Evolutionary conservation across 495 filamentous ascomycete species (phyloP).

Genomic region (Xeromyces bisporus): DNA sequence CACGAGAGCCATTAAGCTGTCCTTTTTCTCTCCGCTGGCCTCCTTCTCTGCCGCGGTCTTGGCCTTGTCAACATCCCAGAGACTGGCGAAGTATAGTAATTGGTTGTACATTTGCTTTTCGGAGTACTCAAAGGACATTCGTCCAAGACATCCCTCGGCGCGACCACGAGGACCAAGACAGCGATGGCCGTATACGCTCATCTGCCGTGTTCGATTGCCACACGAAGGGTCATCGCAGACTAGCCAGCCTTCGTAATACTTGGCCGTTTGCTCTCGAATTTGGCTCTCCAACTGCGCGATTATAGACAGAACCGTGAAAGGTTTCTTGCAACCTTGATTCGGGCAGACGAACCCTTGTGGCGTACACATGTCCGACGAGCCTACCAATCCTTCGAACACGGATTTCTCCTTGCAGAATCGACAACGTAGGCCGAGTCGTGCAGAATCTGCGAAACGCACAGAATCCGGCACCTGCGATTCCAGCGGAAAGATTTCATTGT

Average conservation of each 20-base stretch:
- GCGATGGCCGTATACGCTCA: conserved; percentile 77
- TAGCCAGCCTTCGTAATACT: conserved; percentile 86
- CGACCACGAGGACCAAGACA: conserved; percentile 78
- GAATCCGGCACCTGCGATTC: conserved; percentile 86
- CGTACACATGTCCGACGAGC: conserved; percentile 40
- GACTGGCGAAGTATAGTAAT: conserved; percentile 64
- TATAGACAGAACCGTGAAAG: conserved; percentile 53
- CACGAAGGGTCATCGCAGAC: conserved; percentile 78
- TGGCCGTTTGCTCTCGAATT: conserved; percentile 56
- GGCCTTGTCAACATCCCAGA: conserved; percentile 85
- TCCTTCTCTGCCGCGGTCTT: conserved; percentile 33
- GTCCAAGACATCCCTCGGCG: conserved; percentile 64
- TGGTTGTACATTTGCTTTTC: conserved; percentile 91
- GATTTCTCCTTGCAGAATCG: conserved; percentile 55
- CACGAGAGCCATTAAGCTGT: conserved; percentile 51
- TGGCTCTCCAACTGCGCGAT: conserved; percentile 75
- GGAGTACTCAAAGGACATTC: conserved; percentile 75
- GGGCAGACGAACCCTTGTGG: conserved; percentile 61
- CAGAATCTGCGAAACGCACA: conserved; percentile 63
- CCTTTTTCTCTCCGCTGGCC: conserved; percentile 27
- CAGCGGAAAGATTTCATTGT: conserved; percentile 54
- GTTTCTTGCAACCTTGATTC: conserved; percentile 38
- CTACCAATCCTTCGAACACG: conserved; percentile 55
- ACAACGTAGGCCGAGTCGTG: conserved; percentile 60
- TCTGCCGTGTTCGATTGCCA: conserved; percentile 73